These are phyloP conservation scores for Penicillium sp. DNA, from an alignment of 2,329 filamentous ascomycete species.

Conservation along the genomic window DNA sequence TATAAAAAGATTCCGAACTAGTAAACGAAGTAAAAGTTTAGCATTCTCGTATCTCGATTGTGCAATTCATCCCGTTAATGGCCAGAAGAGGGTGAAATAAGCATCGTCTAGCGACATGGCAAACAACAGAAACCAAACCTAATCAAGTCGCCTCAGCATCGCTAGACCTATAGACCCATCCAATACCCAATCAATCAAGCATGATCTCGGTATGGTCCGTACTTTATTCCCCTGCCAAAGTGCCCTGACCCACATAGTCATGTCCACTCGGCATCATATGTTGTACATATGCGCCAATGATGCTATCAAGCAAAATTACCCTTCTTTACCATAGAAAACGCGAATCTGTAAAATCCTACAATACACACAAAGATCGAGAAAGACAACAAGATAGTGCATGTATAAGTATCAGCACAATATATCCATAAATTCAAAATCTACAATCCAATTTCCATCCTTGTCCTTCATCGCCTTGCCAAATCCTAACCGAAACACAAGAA, in stretches of 20 bases:
- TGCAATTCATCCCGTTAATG: neutral
- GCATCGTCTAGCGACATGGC: neutral
- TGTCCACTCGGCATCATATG: neutral
- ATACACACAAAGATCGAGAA: neutral
- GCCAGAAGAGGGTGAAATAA: neutral
- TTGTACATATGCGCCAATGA: neutral
- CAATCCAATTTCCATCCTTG: slow-evolving; percentile 7
- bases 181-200: neutral
- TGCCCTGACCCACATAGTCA: neutral
- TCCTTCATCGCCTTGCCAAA: neutral
- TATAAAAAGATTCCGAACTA: no score
- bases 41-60: neutral
- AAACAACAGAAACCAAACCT: neutral
- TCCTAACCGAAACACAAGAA: neutral
- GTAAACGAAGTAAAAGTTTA: no score
- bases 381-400: neutral
- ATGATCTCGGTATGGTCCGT: neutral
- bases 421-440: slow-evolving; percentile 9
- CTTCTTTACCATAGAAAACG: no score
- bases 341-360: neutral
- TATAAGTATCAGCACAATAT: slow-evolving; percentile 10
- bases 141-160: neutral
- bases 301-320: neutral
- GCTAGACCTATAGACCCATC: neutral
- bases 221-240: neutral